Evolutionary conservation across 2,329 filamentous ascomycete genomes (phyloP).

Genomic region (Erysiphe pulchra): DNA sequence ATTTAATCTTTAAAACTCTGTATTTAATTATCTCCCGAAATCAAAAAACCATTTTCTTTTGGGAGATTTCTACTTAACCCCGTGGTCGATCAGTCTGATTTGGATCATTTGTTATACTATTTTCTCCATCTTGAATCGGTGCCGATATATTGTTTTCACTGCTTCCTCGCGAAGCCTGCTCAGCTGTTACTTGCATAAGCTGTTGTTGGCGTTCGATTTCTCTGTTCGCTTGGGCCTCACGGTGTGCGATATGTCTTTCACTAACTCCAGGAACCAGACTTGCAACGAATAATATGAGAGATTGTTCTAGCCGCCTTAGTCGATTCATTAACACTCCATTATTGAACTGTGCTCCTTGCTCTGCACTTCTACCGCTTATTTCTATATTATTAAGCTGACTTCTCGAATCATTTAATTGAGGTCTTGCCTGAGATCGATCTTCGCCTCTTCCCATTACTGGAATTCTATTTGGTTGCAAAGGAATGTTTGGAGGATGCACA

Average conservation of each 20-base stretch:
- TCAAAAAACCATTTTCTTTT: no score
- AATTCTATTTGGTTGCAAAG: constrained; percentile 8
- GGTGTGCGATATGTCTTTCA: constrained; percentile 29
- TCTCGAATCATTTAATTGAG: constrained; percentile 7
- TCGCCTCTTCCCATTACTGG: constrained; percentile 13
- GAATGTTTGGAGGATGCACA: constrained; percentile 1
- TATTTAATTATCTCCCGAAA: no score
- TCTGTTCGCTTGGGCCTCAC: constrained; percentile 12
- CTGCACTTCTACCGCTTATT: constrained; percentile 27
- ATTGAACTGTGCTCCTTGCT: constrained; percentile 19
- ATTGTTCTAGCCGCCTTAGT: constrained; percentile 29
- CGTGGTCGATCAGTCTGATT: no score
- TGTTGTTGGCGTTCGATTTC: constrained; percentile 7
- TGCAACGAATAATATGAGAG: constrained; percentile 34
- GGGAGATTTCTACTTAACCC: no score
- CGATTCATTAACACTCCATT: constrained; percentile 24
- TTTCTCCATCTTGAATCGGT: no score
- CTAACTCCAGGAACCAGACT: constrained; percentile 40
- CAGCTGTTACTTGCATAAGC: not conserved
- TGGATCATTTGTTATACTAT: no score
- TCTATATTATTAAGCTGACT: constrained; percentile 21
- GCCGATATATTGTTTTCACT: not conserved
- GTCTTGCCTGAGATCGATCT: constrained; percentile 1
- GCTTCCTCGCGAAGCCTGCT: not conserved
- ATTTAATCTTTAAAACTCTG: no score